Conservation (phyloP, 169 alveolate species). For the Eimeria necatrix region DNA sequence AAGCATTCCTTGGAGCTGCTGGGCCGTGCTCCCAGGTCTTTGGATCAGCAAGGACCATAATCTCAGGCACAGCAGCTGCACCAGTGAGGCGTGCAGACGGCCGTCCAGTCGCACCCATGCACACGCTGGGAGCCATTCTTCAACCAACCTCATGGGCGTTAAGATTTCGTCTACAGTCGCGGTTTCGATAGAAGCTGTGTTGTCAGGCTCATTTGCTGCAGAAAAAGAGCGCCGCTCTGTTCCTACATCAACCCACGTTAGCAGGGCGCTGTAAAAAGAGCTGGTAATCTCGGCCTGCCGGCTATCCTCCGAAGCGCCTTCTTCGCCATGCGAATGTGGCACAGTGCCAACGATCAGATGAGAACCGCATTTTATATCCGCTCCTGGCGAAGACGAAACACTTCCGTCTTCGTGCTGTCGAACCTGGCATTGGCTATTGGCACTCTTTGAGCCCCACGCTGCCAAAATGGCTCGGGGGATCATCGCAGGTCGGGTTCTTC, state of each 20-base stretch:
- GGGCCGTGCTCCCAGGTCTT: slow-evolving; percentile 77
- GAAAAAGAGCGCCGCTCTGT: background rate
- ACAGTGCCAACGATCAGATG: too few relatives aligned
- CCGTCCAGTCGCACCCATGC: slow-evolving; percentile 80
- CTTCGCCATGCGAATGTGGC: too few relatives aligned
- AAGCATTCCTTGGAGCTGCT: slow-evolving; percentile 68
- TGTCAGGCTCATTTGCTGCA: background rate
- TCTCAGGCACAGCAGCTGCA: slow-evolving; percentile 68
- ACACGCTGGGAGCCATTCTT: slow-evolving; percentile 25
- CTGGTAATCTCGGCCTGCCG: background rate
- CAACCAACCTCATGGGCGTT: background rate
- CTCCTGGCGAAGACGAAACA: too few relatives aligned
- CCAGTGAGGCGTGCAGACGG: slow-evolving; percentile 67
- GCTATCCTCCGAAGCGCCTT: background rate
- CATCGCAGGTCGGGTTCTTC: slow-evolving; percentile 27
- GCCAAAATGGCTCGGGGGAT: slow-evolving; percentile 70
- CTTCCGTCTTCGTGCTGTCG: background rate
- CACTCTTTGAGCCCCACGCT: slow-evolving; percentile 49
- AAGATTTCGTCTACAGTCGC: background rate
- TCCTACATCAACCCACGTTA: slow-evolving; percentile 6
- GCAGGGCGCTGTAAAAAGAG: slow-evolving; percentile 19
- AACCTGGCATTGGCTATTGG: background rate
- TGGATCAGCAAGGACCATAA: slow-evolving; percentile 57
- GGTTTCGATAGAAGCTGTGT: background rate
- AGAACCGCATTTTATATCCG: too few relatives aligned